A percentile compares a stretch with the other conserved stretches of the same genome.
These are phyloP conservation scores for Cocos nucifera DNA, from an alignment of 176 grass and related monocot genomes.

Conservation along the genomic window DNA sequence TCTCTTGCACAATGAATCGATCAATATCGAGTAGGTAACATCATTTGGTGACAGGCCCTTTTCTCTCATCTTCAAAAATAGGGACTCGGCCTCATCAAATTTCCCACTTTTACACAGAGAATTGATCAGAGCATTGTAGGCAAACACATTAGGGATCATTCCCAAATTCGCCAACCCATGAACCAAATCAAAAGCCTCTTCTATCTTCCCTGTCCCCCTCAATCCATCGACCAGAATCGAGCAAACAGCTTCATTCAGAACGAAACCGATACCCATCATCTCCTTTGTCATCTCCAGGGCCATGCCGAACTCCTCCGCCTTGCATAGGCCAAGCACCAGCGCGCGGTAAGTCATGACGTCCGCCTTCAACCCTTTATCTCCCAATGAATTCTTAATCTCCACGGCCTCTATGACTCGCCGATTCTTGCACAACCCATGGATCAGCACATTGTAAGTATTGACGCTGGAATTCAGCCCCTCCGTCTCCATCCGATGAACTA, in stretches of 20 bases:
- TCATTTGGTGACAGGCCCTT: slow-evolving; percentile 52
- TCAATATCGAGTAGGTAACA: slow-evolving; percentile 77
- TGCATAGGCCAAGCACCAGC: slow-evolving; percentile 47
- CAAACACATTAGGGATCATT: slow-evolving; percentile 53
- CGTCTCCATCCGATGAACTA: slow-evolving; percentile 36
- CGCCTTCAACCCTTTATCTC: slow-evolving; percentile 24
- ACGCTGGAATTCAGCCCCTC: slow-evolving; percentile 29
- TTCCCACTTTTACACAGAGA: slow-evolving; percentile 47
- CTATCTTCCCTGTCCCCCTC: slow-evolving; percentile 26
- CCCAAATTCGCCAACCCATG: slow-evolving; percentile 42
- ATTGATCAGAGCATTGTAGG: slow-evolving; percentile 65
- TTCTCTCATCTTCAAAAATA: slow-evolving; percentile 48
- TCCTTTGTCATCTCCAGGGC: slow-evolving; percentile 30
- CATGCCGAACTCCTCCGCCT: slow-evolving; percentile 35
- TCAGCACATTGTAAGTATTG: slow-evolving; percentile 66
- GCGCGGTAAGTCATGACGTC: slow-evolving; percentile 66
- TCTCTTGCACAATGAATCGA: slow-evolving; percentile 69
- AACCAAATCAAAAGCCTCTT: slow-evolving; percentile 52
- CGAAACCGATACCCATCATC: slow-evolving; percentile 37
- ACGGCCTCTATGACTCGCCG: slow-evolving; percentile 32
- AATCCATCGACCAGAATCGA: slow-evolving; percentile 44
- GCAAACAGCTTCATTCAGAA: slow-evolving; percentile 51
- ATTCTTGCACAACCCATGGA: slow-evolving; percentile 61
- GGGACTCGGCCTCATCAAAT: slow-evolving; percentile 57
- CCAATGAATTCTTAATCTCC: slow-evolving; percentile 36